These are phyloP conservation scores for Acer yangbiense DNA, from an alignment of 345 rosid genomes.

Conservation along the genomic window DNA sequence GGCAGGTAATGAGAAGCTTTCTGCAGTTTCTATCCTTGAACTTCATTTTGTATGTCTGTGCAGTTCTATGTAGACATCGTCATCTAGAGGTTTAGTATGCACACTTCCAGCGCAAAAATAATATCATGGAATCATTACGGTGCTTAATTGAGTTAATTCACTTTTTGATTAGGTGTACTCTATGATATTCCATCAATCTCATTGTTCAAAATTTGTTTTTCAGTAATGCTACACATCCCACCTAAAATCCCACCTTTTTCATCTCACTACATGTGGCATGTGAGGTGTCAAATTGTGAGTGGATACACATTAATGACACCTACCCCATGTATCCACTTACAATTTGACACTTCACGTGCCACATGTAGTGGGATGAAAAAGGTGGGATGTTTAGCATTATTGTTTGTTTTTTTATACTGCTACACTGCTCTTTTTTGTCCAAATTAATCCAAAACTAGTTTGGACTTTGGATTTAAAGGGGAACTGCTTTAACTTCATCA, in stretches of 20 bases:
- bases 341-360: too few species aligned
- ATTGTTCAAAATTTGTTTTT: neutral
- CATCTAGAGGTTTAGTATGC: neutral
- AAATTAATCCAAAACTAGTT: neutral
- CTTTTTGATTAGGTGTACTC: neutral
- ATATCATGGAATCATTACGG: neutral
- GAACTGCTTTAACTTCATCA: neutral
- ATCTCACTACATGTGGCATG: too few species aligned
- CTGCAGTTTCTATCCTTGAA: neutral
- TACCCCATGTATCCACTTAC: too few species aligned
- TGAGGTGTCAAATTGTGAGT: too few species aligned
- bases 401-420: too few species aligned
- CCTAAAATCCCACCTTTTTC: too few species aligned
- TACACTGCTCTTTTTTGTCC: neutral
- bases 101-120: neutral
- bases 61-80: neutral
- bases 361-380: too few species aligned
- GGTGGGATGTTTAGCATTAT: too few species aligned
- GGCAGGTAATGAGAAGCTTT: conserved; percentile 58
- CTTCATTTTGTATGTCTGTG: neutral
- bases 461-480: neutral
- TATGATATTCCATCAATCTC: neutral
- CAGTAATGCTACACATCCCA: too few species aligned
- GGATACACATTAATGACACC: too few species aligned
- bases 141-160: neutral